phyloP scores from a whole-genome alignment of 257 asterid genomes.

The Primulina tabacum region DNA sequence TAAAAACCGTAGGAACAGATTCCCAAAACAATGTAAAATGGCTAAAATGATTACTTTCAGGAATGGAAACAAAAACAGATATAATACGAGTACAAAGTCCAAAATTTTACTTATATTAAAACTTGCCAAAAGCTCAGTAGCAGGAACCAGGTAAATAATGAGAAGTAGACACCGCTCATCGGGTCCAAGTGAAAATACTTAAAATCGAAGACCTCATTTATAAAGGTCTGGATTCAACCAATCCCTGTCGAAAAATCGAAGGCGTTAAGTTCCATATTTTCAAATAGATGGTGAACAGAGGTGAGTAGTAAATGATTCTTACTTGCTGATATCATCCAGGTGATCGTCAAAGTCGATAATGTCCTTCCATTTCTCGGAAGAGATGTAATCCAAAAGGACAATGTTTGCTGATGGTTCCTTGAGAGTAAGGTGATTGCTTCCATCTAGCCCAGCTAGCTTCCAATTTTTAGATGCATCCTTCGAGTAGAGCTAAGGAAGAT shows the following conservation, averaged over 20 bases:
- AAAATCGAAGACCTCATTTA: slow-evolving; percentile 35
- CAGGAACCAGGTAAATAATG: neutral
- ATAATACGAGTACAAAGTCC: neutral
- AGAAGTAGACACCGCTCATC: slow-evolving; percentile 5
- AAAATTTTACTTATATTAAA: neutral
- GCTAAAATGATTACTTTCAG: neutral
- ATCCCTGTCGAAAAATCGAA: slow-evolving; percentile 49
- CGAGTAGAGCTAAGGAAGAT: slow-evolving; percentile 54
- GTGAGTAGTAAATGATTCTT: slow-evolving; percentile 25
- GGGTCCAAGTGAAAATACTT: neutral
- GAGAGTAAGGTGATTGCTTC: slow-evolving; percentile 46
- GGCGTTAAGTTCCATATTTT: neutral
- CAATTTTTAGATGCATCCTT: slow-evolving; percentile 87
- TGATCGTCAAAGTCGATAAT: slow-evolving; percentile 86
- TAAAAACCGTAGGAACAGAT: too few relatives aligned
- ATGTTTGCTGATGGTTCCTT: slow-evolving; percentile 85
- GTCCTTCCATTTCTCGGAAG: slow-evolving; percentile 81
- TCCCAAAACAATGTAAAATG: neutral
- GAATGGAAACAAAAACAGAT: neutral
- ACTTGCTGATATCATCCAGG: slow-evolving; percentile 95
- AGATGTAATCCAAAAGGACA: slow-evolving; percentile 73
- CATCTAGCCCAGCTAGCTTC: slow-evolving; percentile 70
- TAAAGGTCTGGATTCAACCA: slow-evolving; percentile 73
- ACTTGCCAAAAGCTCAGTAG: slow-evolving; percentile 3
- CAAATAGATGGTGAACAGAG: neutral